Evolutionary conservation across 169 alveolate species (phyloP), one percentile per base, ranked within the genome.

Genomic region (Eimeria necatrix): DNA sequence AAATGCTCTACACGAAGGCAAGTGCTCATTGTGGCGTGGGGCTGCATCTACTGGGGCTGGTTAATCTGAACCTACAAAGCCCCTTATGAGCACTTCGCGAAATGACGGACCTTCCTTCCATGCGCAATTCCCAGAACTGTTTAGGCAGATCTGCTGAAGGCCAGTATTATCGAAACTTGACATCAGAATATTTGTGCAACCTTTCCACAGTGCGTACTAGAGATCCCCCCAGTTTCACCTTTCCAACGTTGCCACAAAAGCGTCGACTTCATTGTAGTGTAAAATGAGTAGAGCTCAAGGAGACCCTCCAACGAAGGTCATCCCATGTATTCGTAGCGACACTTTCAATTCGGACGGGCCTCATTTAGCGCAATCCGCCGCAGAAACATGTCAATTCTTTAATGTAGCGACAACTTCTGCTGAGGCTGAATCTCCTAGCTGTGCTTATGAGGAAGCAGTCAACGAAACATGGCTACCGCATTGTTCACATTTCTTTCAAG

Each of bases 11-110:
- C 41, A 32, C 41, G 41, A 32, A 32, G 41, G 41, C 41, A 32
- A 32, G 41, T 32, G 41, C 41, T 32, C 41, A 2, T 32, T 32
- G 41, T 32, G 51, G 52, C 18, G 32, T 73, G 83, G 83, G 83
- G 83, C 83, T 73, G 83, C 83, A 73, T 73, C 83, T 73, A 73
- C 83, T 73, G 83, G 83, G 83, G 56, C 83, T 41, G 24, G 41
- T 73, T 16, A 32, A 41, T 51, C 56, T 73, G 83, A 51, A 32
- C 83, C 22, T 41, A 14, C 20, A 51, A 32, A 73, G 83, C 83
- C 83, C 83, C 53, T 14, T 3, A 71, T 10, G 18, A 32, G 24
- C 46, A 49, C 49, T 6, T 68, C 52, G 26, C 9, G 9, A 49
- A 32, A 32, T 32, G 41, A 32, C 41, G 2, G 41, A 2, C 41